These are phyloP conservation scores for Pilatotrama ljubarskyi DNA, from an alignment of 768 basidiomycete species.

Conservation along the genomic window DNA sequence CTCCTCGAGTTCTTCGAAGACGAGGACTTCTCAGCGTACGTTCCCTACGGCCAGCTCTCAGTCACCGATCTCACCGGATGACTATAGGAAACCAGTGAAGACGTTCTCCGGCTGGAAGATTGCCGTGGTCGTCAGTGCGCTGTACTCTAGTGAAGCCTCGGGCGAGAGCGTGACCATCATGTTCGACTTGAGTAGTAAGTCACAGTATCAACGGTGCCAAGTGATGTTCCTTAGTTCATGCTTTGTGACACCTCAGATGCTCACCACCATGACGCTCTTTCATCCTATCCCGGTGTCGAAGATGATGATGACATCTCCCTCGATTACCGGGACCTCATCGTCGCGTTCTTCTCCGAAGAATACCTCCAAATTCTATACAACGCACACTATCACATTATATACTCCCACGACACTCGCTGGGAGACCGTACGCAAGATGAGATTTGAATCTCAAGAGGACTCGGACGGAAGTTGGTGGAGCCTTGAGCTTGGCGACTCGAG, in stretches of 20 bases:
- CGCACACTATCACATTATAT: constrained; percentile 28
- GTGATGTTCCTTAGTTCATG: too few relatives aligned
- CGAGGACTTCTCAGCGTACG: constrained; percentile 20
- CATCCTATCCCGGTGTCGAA: constrained; percentile 17
- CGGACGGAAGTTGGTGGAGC: constrained; percentile 16
- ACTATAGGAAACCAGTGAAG: background rate
- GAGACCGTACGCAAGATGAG: constrained; percentile 12
- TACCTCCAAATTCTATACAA: constrained; percentile 31
- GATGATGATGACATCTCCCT: constrained; percentile 20
- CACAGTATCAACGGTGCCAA: background rate
- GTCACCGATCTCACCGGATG: background rate
- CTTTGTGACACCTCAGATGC: background rate
- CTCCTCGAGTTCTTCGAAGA: constrained; percentile 25
- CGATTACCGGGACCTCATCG: constrained; percentile 19
- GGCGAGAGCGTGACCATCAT: constrained; percentile 25
- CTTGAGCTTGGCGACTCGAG: constrained; percentile 7
- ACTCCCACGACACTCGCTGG: constrained; percentile 17
- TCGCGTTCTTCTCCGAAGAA: constrained; percentile 27
- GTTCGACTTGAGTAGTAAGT: constrained; percentile 29
- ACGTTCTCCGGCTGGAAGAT: constrained; percentile 26
- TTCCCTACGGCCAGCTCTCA: background rate
- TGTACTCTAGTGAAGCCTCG: constrained; percentile 21
- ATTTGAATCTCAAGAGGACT: background rate
- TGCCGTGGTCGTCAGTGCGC: constrained; percentile 28
- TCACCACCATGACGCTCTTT: constrained; percentile 5